phyloP scores from a whole-genome alignment of 768 basidiomycete genomes.

The Hericium erinaceus region DNA sequence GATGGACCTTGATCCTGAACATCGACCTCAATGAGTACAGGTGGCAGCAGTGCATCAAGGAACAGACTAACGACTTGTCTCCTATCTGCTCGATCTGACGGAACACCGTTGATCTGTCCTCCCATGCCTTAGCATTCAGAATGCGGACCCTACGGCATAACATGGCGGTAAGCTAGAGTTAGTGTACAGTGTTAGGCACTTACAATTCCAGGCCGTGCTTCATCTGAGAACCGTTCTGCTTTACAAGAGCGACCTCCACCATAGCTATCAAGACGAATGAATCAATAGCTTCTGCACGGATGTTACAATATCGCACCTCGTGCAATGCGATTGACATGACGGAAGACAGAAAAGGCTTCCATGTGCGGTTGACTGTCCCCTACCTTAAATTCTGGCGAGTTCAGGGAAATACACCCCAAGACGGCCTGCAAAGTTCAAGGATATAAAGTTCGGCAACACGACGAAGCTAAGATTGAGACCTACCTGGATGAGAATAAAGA shows the following conservation, averaged over 20 bases:
- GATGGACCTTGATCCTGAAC: conserved; percentile 16
- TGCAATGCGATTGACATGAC: conserved; percentile 68
- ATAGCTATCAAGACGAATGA: conserved; percentile 38
- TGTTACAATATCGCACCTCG: conserved; percentile 41
- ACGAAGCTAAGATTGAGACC: not conserved
- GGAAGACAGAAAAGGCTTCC: conserved; percentile 63
- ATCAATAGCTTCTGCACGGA: not conserved
- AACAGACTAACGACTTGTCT: conserved; percentile 68
- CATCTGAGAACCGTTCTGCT: conserved; percentile 54
- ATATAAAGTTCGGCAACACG: conserved; percentile 2
- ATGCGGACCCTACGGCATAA: conserved; percentile 52
- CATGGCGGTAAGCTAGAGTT: no score
- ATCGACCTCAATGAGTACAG: conserved; percentile 7
- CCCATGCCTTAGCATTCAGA: conserved; percentile 83
- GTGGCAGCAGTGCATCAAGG: not conserved
- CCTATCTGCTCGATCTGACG: conserved; percentile 87
- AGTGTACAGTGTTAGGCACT: conserved; percentile 15
- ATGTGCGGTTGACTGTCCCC: conserved; percentile 63
- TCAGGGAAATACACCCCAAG: conserved; percentile 62
- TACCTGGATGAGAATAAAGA: conserved; percentile 75
- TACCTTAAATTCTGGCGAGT: conserved; percentile 57
- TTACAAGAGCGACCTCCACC: conserved; percentile 65
- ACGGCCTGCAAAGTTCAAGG: conserved; percentile 42
- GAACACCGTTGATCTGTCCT: conserved; percentile 75
- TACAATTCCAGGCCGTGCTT: conserved; percentile 72